Evolutionary conservation across 352 stramenopile genomes (phyloP).

Genomic region (Phytophthora quininea): DNA sequence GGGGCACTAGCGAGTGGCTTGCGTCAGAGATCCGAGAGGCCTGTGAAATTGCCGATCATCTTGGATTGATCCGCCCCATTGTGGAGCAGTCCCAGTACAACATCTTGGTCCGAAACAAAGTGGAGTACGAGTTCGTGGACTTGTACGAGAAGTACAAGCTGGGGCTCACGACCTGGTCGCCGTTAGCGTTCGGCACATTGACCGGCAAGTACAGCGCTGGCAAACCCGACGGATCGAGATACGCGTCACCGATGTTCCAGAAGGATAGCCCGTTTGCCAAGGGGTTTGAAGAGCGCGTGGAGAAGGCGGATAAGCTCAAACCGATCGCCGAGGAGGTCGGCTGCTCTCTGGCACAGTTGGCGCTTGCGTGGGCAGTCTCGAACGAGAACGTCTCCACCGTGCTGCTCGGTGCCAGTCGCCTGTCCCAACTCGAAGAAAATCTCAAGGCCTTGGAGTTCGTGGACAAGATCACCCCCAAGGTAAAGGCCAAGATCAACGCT

Average conservation of each 20-base stretch:
- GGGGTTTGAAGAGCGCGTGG: background rate
- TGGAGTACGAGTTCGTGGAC: conserved; percentile 53
- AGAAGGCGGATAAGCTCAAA: conserved; percentile 30
- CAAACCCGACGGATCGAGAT: conserved; percentile 32
- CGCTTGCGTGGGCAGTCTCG: conserved; percentile 51
- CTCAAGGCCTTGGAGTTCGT: conserved; percentile 15
- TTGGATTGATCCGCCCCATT: conserved; percentile 23
- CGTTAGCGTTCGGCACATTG: conserved; percentile 48
- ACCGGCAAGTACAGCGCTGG: conserved; percentile 63
- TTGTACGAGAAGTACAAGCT: background rate
- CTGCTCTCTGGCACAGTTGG: conserved; percentile 48
- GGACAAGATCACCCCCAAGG: conserved; percentile 42
- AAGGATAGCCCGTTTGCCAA: background rate
- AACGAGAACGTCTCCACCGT: conserved; percentile 59
- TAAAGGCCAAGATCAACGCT: conserved; percentile 49
- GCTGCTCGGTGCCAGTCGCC: conserved; percentile 48
- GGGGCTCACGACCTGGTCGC: conserved; percentile 32
- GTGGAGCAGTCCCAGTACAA: conserved; percentile 71
- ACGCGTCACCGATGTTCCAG: conserved; percentile 12
- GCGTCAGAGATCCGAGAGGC: conserved; percentile 49
- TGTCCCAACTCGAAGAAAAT: conserved; percentile 17
- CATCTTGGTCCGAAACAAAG: conserved; percentile 59
- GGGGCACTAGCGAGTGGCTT: conserved; percentile 2
- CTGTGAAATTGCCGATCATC: conserved; percentile 23
- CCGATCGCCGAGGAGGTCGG: conserved; percentile 41